phyloP scores from a whole-genome alignment of 208 protist species.

The Cochliopodium minus region DNA sequence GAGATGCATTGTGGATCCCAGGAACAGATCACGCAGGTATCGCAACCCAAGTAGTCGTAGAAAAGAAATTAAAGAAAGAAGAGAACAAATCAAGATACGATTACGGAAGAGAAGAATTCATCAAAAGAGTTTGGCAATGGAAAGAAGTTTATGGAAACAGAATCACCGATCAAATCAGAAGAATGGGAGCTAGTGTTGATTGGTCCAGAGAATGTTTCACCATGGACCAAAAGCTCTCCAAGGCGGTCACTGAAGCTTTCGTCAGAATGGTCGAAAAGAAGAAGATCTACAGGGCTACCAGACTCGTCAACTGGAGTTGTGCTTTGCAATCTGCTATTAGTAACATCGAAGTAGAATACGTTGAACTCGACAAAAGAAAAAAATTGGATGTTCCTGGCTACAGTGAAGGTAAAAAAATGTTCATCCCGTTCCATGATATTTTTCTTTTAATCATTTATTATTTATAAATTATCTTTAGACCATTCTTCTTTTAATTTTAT shows the following conservation, averaged over 20 bases:
- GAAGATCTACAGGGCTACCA: constrained; percentile 81
- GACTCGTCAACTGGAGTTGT: constrained; percentile 98
- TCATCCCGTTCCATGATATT: neutral
- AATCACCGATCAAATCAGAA: constrained; percentile 83
- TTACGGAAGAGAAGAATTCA: constrained; percentile 83
- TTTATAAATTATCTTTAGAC: no score
- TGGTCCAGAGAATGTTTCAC: constrained; percentile 96
- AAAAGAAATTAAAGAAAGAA: constrained; percentile 75
- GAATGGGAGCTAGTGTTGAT: constrained; percentile 89
- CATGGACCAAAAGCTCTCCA: constrained; percentile 75
- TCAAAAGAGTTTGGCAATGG: constrained; percentile 89
- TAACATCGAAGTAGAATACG: constrained; percentile 94
- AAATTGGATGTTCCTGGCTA: constrained; percentile 60
- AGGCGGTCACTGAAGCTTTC: constrained; percentile 89
- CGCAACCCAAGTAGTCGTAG: constrained; percentile 94
- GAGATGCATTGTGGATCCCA: constrained; percentile 90
- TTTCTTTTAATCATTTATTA: no score
- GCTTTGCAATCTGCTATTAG: constrained; percentile 94
- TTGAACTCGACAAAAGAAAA: constrained; percentile 26
- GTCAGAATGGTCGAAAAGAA: constrained; percentile 81
- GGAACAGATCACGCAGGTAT: constrained; percentile 99
- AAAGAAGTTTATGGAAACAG: constrained; percentile 78
- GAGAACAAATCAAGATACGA: constrained; percentile 71
- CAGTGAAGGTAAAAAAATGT: constrained; percentile 33
- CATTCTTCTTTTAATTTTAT: no score